phyloP scores from a whole-genome alignment of 495 filamentous ascomycete genomes.

The Apiosordaria backusii region DNA sequence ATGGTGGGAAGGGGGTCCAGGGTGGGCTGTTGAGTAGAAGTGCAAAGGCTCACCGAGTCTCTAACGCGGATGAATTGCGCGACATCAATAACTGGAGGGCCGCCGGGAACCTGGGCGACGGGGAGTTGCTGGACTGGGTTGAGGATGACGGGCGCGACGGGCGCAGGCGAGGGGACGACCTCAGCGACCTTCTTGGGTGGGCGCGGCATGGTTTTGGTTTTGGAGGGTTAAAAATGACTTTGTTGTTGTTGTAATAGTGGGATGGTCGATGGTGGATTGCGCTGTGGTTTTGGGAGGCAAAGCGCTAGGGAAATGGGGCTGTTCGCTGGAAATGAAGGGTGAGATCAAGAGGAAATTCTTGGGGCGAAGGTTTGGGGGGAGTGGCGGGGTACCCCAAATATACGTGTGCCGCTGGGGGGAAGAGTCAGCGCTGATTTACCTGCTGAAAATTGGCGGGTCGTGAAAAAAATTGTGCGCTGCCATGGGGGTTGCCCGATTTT shows the following conservation, averaged over 20 bases:
- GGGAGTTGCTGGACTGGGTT: constrained; percentile 9
- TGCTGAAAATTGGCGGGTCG: constrained; percentile 26
- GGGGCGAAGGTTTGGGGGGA: constrained; percentile 30
- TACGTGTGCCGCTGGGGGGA: constrained; percentile 25
- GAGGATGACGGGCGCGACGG: constrained; percentile 7
- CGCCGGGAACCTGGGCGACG: constrained; percentile 20
- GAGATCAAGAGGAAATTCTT: constrained; percentile 36
- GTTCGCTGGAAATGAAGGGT: constrained; percentile 30
- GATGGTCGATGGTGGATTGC: constrained; percentile 27
- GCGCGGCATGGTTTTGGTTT: constrained; percentile 34
- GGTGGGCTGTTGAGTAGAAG: constrained; percentile 12
- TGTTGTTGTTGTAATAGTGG: constrained; percentile 21
- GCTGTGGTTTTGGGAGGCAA: constrained; percentile 14
- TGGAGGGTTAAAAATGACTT: constrained; percentile 14
- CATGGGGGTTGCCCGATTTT: constrained; percentile 19
- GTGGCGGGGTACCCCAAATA: constrained; percentile 32
- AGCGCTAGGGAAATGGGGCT: constrained; percentile 25
- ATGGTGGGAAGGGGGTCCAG: constrained; percentile 7
- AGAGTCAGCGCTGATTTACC: constrained; percentile 33
- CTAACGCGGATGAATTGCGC: constrained; percentile 49
- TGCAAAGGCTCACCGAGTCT: constrained; percentile 44
- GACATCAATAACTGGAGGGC: constrained; percentile 41
- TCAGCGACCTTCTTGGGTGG: constrained; percentile 38
- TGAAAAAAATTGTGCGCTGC: constrained; percentile 26
- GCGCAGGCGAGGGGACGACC: constrained; percentile 31